Conservation (phyloP, 352 stramenopile genomes). For the Pythium monospermum region DNA sequence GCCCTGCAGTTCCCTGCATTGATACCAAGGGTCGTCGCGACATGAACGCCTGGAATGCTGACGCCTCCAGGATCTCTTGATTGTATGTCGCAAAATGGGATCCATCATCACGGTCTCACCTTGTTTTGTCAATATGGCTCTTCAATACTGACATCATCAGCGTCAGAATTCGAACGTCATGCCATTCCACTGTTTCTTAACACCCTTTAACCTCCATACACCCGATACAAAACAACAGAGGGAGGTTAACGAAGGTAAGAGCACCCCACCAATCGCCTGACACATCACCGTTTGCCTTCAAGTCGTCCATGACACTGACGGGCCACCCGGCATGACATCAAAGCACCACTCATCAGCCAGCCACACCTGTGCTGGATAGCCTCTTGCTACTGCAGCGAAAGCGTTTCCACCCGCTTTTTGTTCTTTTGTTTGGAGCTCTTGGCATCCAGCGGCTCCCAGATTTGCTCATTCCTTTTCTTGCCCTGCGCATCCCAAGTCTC, state of each 20-base stretch:
- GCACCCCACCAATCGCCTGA: background rate
- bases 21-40: too few species aligned
- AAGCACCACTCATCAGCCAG: background rate
- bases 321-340: slow-evolving; percentile 16
- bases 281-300: background rate
- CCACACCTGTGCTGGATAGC: background rate
- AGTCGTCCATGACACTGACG: slow-evolving; percentile 15
- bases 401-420: background rate
- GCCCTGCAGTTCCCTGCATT: too few species aligned
- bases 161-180: background rate
- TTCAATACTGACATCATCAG: slow-evolving; percentile 18
- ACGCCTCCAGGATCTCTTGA: too few species aligned
- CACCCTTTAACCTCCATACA: slow-evolving; percentile 12
- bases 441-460: background rate
- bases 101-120: background rate
- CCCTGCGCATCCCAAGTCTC: background rate
- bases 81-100: too few species aligned
- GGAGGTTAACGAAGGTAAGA: slow-evolving; percentile 8
- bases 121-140: slow-evolving; percentile 1
- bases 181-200: background rate
- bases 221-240: background rate
- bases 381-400: too few species aligned
- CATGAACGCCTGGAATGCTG: too few species aligned
- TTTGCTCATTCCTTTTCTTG: slow-evolving; percentile 6
- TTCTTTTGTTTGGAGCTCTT: background rate